These are phyloP conservation scores for Trichophyton equinum DNA, from an alignment of 2,329 filamentous ascomycete species.

Conservation along the genomic window DNA sequence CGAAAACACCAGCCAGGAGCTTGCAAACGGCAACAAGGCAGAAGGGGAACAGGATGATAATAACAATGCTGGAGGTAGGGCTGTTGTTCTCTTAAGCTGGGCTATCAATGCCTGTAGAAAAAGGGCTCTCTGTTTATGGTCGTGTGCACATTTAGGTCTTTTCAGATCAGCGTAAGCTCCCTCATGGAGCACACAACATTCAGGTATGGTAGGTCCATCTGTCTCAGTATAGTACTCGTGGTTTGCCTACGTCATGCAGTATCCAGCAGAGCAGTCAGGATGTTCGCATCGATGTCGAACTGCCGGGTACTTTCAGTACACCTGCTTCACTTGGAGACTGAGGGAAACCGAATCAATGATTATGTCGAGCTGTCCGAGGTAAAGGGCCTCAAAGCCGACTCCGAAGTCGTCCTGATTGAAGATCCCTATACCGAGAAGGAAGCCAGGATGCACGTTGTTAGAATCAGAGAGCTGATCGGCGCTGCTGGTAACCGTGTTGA, in stretches of 20 bases:
- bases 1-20: slow-evolving; percentile 11
- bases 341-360: slow-evolving; percentile 83
- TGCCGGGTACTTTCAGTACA: slow-evolving; percentile 91
- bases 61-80: slow-evolving; percentile 15
- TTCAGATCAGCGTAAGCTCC: slow-evolving; percentile 70
- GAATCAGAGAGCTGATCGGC: slow-evolving; percentile 84
- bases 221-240: background rate
- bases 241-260: too few relatives aligned
- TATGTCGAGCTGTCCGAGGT: slow-evolving; percentile 88
- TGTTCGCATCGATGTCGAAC: slow-evolving; percentile 87
- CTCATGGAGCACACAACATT: slow-evolving; percentile 63
- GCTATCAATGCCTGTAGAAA: background rate
- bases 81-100: background rate
- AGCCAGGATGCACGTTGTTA: slow-evolving; percentile 82
- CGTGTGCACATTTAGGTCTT: slow-evolving; percentile 32
- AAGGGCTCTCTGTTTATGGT: background rate
- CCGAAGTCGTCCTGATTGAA: slow-evolving; percentile 70
- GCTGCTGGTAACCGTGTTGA: slow-evolving; percentile 82
- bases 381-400: slow-evolving; percentile 59
- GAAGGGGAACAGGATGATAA: slow-evolving; percentile 26
- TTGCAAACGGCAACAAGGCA: slow-evolving; percentile 24
- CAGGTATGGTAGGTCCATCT: slow-evolving; percentile 58
- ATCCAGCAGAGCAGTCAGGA: slow-evolving; percentile 92
- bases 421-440: slow-evolving; percentile 99
- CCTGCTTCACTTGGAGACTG: slow-evolving; percentile 96